Base-by-base conservation (phyloP, 306 rosid genomes). In the Glycine latifolia region DNA sequence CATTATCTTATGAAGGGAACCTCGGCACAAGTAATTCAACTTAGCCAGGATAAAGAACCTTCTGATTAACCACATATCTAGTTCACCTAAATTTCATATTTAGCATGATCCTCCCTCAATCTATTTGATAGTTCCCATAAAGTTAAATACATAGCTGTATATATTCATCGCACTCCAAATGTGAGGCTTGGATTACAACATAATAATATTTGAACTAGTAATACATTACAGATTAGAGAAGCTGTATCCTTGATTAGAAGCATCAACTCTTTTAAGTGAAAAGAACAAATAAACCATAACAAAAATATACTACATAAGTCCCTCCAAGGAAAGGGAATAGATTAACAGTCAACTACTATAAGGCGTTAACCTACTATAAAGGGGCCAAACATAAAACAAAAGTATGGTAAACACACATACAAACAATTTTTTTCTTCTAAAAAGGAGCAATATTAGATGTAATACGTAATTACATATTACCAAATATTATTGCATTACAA, bases 161-260 rank as follows among this genome's bases (percentile, higher is more conserved):
- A 62, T 62, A 62, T 62, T 11, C 68, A 62, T 62, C 35, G 10
- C 43, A 62, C 16, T 35, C 46, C 10, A 62, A 62, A 12, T 33
- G 9, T 12, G 67, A 52, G 63, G 54, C 47, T n/a, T 53, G 31
- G 16, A 65, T 77, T 66, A 53, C 54, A 66, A 39, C 11, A 43
- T 14, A 58, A 66, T 10, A 52, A 54, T 41, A 56, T 41, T 52
- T 60, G 47, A 54, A 67, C 67, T 16, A 12, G 67, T 17, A 43
- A 43, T 43, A 43, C 7, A 43, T 43, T 43, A 43, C 47, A 43
- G 8, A 43, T 43, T 43, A 43, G 2, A 43, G 8, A 43, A 1
- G 4, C 47, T 43, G 47, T 43, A 43, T 43, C 47, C 47, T 43
- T 43, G 47, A 43, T 39, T 39, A 39, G 44, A 39, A 39, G 4